These are phyloP conservation scores for Epichloe uncinata DNA, from an alignment of 2,329 filamentous ascomycete genomes.

Conservation along the genomic window DNA sequence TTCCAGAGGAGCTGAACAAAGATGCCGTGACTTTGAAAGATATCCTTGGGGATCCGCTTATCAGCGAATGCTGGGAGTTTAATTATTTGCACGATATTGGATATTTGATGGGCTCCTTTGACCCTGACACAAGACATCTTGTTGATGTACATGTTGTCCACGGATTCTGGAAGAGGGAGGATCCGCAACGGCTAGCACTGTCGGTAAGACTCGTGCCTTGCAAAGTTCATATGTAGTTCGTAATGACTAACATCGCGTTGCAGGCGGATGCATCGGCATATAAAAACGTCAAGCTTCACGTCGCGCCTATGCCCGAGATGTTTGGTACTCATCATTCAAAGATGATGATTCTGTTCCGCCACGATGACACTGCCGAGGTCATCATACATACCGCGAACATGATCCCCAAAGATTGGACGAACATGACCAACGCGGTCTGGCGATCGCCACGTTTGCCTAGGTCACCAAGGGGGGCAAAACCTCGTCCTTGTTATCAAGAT, in stretches of 20 bases:
- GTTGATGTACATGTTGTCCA: constrained; percentile 44
- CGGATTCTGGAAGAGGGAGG: constrained; percentile 55
- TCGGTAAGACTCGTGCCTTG: constrained; percentile 30
- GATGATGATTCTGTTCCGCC: constrained; percentile 72
- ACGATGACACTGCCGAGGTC: constrained; percentile 64
- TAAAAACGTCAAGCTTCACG: constrained; percentile 55
- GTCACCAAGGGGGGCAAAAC: constrained; percentile 5
- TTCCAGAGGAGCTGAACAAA: constrained; percentile 45
- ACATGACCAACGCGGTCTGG: constrained; percentile 81
- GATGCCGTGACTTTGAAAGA: constrained; percentile 54
- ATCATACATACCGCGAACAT: constrained; percentile 86
- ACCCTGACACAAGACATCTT: constrained; percentile 33
- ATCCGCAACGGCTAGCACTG: constrained; percentile 40
- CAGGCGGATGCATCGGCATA: constrained; percentile 35
- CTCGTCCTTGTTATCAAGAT: constrained; percentile 1
- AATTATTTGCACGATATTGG: constrained; percentile 51
- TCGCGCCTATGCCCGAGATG: constrained; percentile 67
- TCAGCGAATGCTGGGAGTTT: constrained; percentile 59
- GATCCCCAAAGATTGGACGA: constrained; percentile 76
- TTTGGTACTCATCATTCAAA: constrained; percentile 82
- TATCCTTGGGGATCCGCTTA: constrained; percentile 60
- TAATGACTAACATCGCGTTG: background rate
- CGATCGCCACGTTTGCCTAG: constrained; percentile 56
- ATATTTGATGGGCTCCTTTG: constrained; percentile 42
- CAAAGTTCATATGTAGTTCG: background rate